These are phyloP conservation scores for Pseudopithomyces maydicus DNA, from an alignment of 2,329 filamentous ascomycete genomes.

Conservation along the genomic window DNA sequence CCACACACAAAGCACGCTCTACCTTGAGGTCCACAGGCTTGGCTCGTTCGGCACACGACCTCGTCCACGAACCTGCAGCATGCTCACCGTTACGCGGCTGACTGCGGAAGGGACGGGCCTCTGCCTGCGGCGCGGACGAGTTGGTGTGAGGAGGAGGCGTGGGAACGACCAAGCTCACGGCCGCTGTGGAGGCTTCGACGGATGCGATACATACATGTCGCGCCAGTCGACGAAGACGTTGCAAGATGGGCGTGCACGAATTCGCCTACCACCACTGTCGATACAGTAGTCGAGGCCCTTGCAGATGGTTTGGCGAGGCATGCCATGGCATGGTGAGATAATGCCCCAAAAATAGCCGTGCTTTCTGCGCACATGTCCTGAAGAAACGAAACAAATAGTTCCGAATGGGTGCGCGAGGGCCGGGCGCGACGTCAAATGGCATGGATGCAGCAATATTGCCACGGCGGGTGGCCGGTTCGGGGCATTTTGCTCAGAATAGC, in stretches of 20 bases:
- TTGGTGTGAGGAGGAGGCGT: not conserved
- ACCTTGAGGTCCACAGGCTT: not conserved
- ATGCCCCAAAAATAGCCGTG: constrained; percentile 36
- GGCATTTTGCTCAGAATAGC: constrained; percentile 1
- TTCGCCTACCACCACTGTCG: constrained; percentile 14
- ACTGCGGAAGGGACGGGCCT: constrained; percentile 19
- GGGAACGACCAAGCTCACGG: not conserved
- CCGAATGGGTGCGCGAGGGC: constrained; percentile 7
- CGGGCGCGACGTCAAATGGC: constrained; percentile 12
- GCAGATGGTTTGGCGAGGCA: not conserved
- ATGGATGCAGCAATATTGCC: constrained; percentile 10
- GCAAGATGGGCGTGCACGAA: constrained; percentile 7
- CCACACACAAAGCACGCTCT: not conserved
- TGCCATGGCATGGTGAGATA: constrained; percentile 11
- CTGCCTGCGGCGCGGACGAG: constrained; percentile 12
- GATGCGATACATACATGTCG: not conserved
- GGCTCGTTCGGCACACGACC: not conserved
- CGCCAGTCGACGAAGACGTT: not conserved
- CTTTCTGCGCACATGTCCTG: constrained; percentile 7
- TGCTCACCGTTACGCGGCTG: constrained; percentile 4
- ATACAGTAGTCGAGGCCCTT: not conserved
- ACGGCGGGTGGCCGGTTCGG: constrained; percentile 6
- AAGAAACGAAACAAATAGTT: constrained; percentile 28
- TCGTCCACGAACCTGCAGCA: not conserved
- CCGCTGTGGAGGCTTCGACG: too few species aligned